These are phyloP conservation scores for Plasmodium cynomolgi DNA, from an alignment of 169 alveolate species.

Conservation along the genomic window DNA sequence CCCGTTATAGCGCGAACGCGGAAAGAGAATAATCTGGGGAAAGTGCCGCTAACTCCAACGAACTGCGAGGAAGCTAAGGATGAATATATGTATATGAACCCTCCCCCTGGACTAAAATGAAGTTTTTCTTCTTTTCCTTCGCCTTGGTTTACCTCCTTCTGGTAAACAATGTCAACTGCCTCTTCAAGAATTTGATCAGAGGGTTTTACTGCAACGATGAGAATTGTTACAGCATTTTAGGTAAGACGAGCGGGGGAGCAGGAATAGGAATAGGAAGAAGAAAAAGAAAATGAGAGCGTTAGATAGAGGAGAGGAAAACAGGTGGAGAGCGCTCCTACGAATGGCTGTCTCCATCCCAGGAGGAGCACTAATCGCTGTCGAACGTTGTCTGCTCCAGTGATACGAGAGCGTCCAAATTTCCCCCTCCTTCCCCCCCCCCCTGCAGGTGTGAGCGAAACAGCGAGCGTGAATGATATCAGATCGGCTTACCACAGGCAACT, in stretches of 20 bases:
- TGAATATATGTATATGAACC: not conserved
- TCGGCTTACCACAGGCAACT: slow-evolving; percentile 4
- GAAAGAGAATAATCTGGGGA: not conserved
- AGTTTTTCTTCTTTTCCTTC: not conserved
- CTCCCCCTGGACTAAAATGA: slow-evolving; percentile 7
- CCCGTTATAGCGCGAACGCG: not conserved
- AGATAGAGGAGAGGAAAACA: not conserved
- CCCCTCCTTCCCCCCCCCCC: not conserved
- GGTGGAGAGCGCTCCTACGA: not conserved
- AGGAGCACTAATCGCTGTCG: not conserved
- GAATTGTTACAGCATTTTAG: slow-evolving; percentile 47
- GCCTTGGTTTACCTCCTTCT: slow-evolving; percentile 7
- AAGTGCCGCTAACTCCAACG: not conserved
- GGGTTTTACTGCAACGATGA: slow-evolving; percentile 51
- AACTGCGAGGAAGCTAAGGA: not conserved
- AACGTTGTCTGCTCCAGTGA: not conserved
- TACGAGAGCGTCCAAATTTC: too few relatives aligned
- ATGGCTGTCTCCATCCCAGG: not conserved
- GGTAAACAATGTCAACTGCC: slow-evolving; percentile 48
- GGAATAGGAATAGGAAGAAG: not conserved
- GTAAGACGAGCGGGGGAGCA: not conserved
- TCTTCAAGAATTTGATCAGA: slow-evolving; percentile 26
- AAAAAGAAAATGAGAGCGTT: not conserved
- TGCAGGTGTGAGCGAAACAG: slow-evolving; percentile 20
- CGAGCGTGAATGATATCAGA: slow-evolving; percentile 10